Percentiles rank a stretch among this genome's conserved stretches.
phyloP scores from a whole-genome alignment of 805 yeast species.

The Monosporozyma servazzii region DNA sequence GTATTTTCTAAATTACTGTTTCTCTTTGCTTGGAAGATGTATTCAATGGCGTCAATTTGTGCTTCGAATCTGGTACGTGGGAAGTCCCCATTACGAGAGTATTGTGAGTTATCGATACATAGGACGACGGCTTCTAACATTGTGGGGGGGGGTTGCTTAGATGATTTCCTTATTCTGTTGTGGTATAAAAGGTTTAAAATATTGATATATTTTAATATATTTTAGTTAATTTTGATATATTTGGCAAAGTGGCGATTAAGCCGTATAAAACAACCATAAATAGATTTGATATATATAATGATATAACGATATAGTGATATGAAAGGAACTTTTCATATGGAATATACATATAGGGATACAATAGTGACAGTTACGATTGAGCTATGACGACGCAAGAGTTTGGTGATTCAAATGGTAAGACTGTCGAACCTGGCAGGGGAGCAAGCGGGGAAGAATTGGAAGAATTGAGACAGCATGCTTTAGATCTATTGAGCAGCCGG shows the following conservation, averaged over 20 bases:
- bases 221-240: not conserved
- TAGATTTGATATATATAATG: not conserved
- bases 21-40: conserved; percentile 76
- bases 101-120: conserved; percentile 92
- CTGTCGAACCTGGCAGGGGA: not conserved
- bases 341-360: no score
- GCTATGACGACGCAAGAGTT: no score
- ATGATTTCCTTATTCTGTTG: not conserved
- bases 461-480: not conserved
- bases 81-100: conserved; percentile 91
- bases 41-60: conserved; percentile 80
- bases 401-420: no score
- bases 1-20: conserved; percentile 89
- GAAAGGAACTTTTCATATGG: no score
- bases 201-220: not conserved
- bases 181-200: not conserved
- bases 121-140: conserved; percentile 90
- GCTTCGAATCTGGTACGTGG: conserved; percentile 84
- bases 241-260: not conserved
- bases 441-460: no score
- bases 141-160: not conserved
- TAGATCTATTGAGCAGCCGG: not conserved
- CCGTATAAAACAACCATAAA: not conserved
- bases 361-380: no score
- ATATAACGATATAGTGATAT: no score